Evolutionary conservation across 139 green algal genomes (phyloP), one percentile per base, ranked within the genome.

Genomic region (Raphidocelis subcapitata): DNA sequence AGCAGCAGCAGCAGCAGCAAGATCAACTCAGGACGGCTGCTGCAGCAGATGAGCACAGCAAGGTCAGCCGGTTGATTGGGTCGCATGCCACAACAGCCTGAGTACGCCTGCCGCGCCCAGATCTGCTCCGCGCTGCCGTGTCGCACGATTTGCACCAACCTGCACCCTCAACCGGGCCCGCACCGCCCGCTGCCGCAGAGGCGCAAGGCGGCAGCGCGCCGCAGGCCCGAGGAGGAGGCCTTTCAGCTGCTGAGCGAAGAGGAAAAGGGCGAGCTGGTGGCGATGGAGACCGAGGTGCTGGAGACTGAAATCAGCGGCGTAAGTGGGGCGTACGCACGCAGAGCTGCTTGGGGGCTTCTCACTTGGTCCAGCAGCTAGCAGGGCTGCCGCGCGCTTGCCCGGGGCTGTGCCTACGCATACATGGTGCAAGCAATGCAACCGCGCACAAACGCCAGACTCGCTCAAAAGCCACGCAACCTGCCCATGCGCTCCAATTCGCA

Each of bases 221-320:
- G 65, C 68, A 78, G 77, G 32, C 69, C 75, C 33, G 46, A 73
- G 3, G 55, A 29, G 24, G 71, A 73, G 2, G 8, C 41, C 24
- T 79, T 84, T 29, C 21, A 67, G 16, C 62, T 52, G 33, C 79
- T 92, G 2, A 89, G 75, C 18, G 76, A 85, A 36, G 87, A 92
- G 52, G 87, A 92, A 73, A 90, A 91, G 72, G 84, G 86, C 46
- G 87, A 91, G 52, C 77, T 92, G 35, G 82, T 86, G 71, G 65
- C 84, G n/a, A 62, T 90, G 52, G 85, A 92, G 56, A 62, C 76
- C 28, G 79, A 86, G 33, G 82, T 88, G 26, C n/a, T 90, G 52
- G 85, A 92, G 56, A 62, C 76, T 29, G 79, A 86, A 29, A 49
- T 49, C 12, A 69, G 83, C 32, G 37, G 55, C 72, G 78, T 84